Evolutionary conservation across 2,329 filamentous ascomycete genomes (phyloP), one percentile per base, ranked within the genome.

Genomic region (Alternaria triticina): DNA sequence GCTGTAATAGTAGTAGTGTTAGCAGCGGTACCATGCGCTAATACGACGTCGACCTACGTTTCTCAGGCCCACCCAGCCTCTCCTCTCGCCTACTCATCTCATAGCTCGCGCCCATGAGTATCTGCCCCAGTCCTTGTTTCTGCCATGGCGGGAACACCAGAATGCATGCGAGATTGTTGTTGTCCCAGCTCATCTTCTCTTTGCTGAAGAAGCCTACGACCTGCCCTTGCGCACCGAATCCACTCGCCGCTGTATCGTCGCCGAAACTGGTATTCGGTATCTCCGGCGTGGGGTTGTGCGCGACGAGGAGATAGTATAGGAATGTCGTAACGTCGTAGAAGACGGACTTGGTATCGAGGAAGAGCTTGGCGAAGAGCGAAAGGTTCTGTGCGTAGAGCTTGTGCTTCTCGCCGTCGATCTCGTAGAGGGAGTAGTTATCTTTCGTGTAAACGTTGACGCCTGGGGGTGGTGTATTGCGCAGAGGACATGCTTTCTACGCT

Each of bases 131-230:
- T 1, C 95, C 94, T 69, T 93, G 94, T 67, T 91, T 90, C 80
- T 98, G 95, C 89, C 95, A 98, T 0, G 96, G 96, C 1, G 96
- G 96, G 75, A 98, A 98, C 15, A 98, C 88, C 7, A 98, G 85
- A 71, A 99, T 99, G 77, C 96, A 99, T 1, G 96, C 96, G 6
- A 99, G 86, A 70, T 98, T 99, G 80, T 99, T 98, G 74, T 95
- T 94, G 75, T 99, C 96, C 95, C 96, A 99, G 4, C 93, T 97
- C 85, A 97, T 91, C 79, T 98, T 98, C 80, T 99, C 96, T 78
- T 99, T 98, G 67, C 92, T 96, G 83, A 98, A 99, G 86, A 98
- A 98, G n/a, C 96, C 96, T 1, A 95, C 88, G 28, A 97, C 90
- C 74, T 90, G 88, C 4, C 70, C 66, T 17, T 65, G 61, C 10